Evolutionary conservation across 1,284 basidiomycete genomes (phyloP).

Genomic region (Heterobasidion irregulare): DNA sequence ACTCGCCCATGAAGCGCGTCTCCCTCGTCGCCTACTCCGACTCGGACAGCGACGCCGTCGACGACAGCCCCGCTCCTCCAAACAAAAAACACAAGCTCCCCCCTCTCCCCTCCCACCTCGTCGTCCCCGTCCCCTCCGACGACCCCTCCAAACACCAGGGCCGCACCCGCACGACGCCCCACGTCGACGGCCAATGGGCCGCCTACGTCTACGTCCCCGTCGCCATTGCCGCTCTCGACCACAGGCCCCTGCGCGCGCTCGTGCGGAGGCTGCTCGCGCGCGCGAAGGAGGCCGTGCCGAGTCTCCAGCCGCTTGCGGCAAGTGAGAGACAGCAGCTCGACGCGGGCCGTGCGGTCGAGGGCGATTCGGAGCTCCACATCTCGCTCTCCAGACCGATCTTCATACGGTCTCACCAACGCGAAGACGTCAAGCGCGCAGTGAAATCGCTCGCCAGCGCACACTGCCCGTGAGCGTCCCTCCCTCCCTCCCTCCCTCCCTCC

Average conservation of each 20-base stretch:
- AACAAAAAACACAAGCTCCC: conserved; percentile 47
- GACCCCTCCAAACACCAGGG: conserved; percentile 72
- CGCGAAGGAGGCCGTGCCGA: conserved; percentile 35
- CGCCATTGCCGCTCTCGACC: conserved; percentile 23
- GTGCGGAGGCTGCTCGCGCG: conserved; percentile 37
- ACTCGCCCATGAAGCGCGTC: too few relatives aligned
- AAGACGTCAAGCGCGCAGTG: conserved; percentile 54
- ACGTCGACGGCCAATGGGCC: conserved; percentile 75
- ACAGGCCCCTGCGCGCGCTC: conserved; percentile 35
- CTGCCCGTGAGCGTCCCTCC: conserved; percentile 34
- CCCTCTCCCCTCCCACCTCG: conserved; percentile 39
- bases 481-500: neutral
- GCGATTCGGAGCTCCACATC: conserved; percentile 46
- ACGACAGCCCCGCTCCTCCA: neutral
- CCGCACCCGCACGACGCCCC: conserved; percentile 60
- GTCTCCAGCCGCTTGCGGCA: conserved; percentile 34
- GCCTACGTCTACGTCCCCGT: conserved; percentile 69
- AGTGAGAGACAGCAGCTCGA: conserved; percentile 13
- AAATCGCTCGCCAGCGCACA: conserved; percentile 35
- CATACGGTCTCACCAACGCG: conserved; percentile 67
- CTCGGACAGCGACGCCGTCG: too few relatives aligned
- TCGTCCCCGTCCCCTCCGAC: conserved; percentile 40
- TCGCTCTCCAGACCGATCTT: conserved; percentile 73
- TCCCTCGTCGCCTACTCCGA: too few relatives aligned
- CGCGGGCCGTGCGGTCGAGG: conserved; percentile 6